Evolutionary conservation across 306 rosid species (phyloP), one percentile per base, ranked within the genome.

Genomic region (Styphnolobium japonicum): DNA sequence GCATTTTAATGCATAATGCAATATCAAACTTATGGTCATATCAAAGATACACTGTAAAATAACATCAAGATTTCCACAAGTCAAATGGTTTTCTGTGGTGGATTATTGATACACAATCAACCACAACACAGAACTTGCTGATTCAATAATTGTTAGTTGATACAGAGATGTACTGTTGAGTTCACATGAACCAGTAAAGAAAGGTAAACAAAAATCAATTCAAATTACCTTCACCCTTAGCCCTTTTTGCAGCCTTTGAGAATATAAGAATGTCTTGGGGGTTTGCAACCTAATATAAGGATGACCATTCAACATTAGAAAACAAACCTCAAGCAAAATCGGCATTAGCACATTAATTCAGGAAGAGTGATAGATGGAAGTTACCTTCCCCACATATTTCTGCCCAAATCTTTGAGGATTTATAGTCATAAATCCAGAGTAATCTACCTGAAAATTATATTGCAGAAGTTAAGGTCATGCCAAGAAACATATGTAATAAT

Each of bases 401-500:
- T 93, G 99, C 71, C 99, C 98, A 90, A 93, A 95, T 86, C 95
- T 87, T 90, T 95, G 98, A 62, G 99, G 98, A 81, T 95, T 95
- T 84, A 95, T 95, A 40, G 98, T 93, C 98, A 91, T 95, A 83
- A 93, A 95, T 70, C 98, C 99, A 77, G 99, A 93, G 82, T 95
- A 95, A 85, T 95, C 99, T 45, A 95, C 99, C 99, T 95, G 90
- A 86, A 85, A 79, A 80, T 78, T 56, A 83, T 48, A 55, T 37
- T 66, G 67, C 15, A 51, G 8, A 57, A 56, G 84, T 56, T 75
- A 62, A 62, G 68, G 40, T 12, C 58, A 46, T 23, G 29, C 39
- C 64, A 58, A 49, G 76, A 76, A 82, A 80, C 69, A 70, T 45
- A 49, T 48, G 71, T 4, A 57, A n/a, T n/a, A n/a, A 46, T 23